Conservation (phyloP, 2,329 filamentous ascomycete genomes). For the Blastomyces gilchristii region DNA sequence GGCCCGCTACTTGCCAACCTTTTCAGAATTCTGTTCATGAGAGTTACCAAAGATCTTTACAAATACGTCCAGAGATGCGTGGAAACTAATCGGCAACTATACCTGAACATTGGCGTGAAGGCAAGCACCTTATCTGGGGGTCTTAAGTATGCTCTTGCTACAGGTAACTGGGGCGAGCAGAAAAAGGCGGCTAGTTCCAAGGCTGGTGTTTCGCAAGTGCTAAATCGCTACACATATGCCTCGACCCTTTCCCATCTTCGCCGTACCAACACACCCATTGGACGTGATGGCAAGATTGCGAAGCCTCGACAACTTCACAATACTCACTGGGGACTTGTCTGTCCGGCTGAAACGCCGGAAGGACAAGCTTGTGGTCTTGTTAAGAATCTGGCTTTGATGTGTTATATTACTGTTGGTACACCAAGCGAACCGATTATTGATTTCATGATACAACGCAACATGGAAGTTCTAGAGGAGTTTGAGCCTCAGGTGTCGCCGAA, state of each 20-base stretch:
- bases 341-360: constrained; percentile 94
- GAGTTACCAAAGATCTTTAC: constrained; percentile 82
- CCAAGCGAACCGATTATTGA: constrained; percentile 82
- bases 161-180: constrained; percentile 98
- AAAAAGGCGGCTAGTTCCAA: constrained; percentile 95
- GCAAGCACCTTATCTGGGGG: constrained; percentile 84
- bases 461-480: constrained; percentile 96
- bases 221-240: constrained; percentile 95
- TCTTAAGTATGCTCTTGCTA: constrained; percentile 91
- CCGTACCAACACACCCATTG: constrained; percentile 94
- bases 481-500: constrained; percentile 75
- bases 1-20: constrained; percentile 91
- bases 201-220: constrained; percentile 92
- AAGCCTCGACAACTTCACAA: constrained; percentile 97
- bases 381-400: constrained; percentile 97
- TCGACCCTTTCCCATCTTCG: constrained; percentile 95
- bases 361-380: constrained; percentile 96
- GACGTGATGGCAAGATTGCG: constrained; percentile 93
- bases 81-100: constrained; percentile 80
- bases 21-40: constrained; percentile 83
- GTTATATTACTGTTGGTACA: constrained; percentile 91
- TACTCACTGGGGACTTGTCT: constrained; percentile 96
- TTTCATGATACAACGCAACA: constrained; percentile 90
- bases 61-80: constrained; percentile 88
- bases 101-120: constrained; percentile 82